These are phyloP conservation scores for Rhodosporidiobolus sp. DNA, from an alignment of 768 basidiomycete genomes.

Conservation along the genomic window DNA sequence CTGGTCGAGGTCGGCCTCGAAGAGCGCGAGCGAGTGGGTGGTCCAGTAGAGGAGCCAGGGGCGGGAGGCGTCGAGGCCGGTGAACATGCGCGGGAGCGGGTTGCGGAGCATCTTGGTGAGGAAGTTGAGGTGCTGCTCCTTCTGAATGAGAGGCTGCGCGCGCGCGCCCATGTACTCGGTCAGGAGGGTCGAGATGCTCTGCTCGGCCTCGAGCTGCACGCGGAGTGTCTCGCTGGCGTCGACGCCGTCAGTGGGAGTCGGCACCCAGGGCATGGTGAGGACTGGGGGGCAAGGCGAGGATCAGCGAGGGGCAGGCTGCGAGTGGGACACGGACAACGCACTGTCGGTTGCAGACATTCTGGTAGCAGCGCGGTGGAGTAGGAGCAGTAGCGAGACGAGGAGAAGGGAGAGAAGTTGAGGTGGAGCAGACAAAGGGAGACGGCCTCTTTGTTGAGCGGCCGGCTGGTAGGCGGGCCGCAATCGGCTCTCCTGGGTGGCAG, in stretches of 20 bases:
- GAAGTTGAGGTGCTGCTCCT: constrained; percentile 53
- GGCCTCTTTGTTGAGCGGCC: too few species aligned
- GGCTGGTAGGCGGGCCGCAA: too few species aligned
- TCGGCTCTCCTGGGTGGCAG: too few species aligned
- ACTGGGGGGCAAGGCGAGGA: constrained; percentile 11
- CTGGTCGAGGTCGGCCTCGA: constrained; percentile 30
- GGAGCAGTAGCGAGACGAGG: too few species aligned
- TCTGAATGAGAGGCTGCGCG: constrained; percentile 8
- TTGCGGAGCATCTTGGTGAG: constrained; percentile 66
- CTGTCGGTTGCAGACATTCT: too few species aligned
- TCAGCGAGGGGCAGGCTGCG: neutral
- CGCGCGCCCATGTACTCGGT: constrained; percentile 5
- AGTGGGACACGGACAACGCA: too few species aligned
- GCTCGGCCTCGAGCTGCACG: constrained; percentile 26
- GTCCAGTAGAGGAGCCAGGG: constrained; percentile 96
- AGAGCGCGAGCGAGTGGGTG: constrained; percentile 71
- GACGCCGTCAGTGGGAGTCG: constrained; percentile 29
- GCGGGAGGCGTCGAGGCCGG: constrained; percentile 85
- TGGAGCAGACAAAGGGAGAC: too few species aligned
- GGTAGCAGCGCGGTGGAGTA: too few species aligned
- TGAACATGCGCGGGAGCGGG: constrained; percentile 72
- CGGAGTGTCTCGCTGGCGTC: constrained; percentile 9
- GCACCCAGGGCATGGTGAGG: constrained; percentile 34
- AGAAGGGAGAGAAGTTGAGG: too few species aligned
- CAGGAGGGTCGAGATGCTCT: constrained; percentile 18